phyloP scores from a whole-genome alignment of 345 rosid genomes.

The Aquilaria sinensis region DNA sequence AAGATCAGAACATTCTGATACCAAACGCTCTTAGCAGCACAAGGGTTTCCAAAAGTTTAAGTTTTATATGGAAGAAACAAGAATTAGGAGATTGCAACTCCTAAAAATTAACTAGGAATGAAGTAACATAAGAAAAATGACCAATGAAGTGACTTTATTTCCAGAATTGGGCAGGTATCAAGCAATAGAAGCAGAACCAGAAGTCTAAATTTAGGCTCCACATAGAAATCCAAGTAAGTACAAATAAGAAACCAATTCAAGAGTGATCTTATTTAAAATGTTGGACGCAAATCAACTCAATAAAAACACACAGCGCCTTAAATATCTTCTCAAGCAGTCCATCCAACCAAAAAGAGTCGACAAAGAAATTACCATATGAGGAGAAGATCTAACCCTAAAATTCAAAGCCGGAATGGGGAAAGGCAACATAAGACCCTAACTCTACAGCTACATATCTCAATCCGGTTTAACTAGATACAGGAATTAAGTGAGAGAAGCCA shows the following conservation, averaged over 20 bases:
- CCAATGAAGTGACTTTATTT: background rate
- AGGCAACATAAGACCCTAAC: slow-evolving; percentile 24
- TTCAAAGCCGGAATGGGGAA: slow-evolving; percentile 3
- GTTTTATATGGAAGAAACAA: slow-evolving; percentile 1
- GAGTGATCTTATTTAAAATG: background rate
- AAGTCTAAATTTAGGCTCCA: slow-evolving; percentile 5
- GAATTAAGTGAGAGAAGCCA: slow-evolving; percentile 11
- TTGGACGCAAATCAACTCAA: background rate
- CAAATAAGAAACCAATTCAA: background rate
- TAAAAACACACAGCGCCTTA: slow-evolving; percentile 2
- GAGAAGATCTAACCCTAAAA: slow-evolving; percentile 32
- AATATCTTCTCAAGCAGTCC: background rate
- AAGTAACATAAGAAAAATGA: background rate
- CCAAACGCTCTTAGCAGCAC: background rate
- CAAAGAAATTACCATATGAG: background rate
- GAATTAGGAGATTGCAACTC: background rate
- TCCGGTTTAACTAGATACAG: background rate
- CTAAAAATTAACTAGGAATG: slow-evolving; percentile 6
- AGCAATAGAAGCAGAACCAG: slow-evolving; percentile 4
- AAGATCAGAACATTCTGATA: slow-evolving; percentile 7
- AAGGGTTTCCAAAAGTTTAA: slow-evolving; percentile 15
- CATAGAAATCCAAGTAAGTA: background rate
- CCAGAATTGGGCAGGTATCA: slow-evolving; percentile 7
- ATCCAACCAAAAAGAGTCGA: background rate
- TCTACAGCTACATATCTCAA: slow-evolving; percentile 1